These are phyloP conservation scores for Irpex sp. DNA, from an alignment of 1,284 basidiomycete species.

Conservation along the genomic window DNA sequence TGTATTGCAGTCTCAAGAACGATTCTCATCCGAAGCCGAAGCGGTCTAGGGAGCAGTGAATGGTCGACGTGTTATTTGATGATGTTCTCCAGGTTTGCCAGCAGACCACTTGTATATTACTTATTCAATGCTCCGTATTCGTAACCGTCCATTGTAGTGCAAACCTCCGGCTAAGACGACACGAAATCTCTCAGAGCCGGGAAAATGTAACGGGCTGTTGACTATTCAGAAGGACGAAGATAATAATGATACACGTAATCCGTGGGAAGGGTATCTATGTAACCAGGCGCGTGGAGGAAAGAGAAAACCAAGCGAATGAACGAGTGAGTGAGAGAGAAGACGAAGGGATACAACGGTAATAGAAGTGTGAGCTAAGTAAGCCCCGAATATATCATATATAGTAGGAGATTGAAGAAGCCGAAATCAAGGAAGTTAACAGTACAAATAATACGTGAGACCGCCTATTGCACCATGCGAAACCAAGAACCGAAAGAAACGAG, in stretches of 20 bases:
- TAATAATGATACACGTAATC: background rate
- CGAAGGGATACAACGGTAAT: background rate
- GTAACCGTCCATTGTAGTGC: no score
- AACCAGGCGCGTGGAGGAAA: background rate
- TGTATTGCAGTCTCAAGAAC: constrained; percentile 66
- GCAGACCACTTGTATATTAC: no score
- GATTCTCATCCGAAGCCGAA: constrained; percentile 23
- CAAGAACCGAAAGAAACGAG: background rate
- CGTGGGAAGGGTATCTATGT: background rate
- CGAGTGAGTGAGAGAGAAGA: background rate
- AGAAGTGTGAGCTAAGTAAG: background rate
- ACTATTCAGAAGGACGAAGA: background rate
- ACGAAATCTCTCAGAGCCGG: no score
- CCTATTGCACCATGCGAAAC: background rate
- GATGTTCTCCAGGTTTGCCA: no score
- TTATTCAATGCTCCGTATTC: no score
- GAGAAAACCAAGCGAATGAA: background rate
- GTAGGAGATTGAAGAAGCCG: background rate
- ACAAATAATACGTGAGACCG: background rate
- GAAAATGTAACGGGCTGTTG: no score
- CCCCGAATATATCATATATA: background rate
- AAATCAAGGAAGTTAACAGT: background rate
- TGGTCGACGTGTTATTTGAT: no score
- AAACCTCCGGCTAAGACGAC: no score
- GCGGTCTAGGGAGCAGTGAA: constrained; percentile 21